A percentile compares a stretch with the other conserved stretches of the same genome.
These are phyloP conservation scores for Pythium brachiatum DNA, from an alignment of 352 stramenopile species.

Conservation along the genomic window DNA sequence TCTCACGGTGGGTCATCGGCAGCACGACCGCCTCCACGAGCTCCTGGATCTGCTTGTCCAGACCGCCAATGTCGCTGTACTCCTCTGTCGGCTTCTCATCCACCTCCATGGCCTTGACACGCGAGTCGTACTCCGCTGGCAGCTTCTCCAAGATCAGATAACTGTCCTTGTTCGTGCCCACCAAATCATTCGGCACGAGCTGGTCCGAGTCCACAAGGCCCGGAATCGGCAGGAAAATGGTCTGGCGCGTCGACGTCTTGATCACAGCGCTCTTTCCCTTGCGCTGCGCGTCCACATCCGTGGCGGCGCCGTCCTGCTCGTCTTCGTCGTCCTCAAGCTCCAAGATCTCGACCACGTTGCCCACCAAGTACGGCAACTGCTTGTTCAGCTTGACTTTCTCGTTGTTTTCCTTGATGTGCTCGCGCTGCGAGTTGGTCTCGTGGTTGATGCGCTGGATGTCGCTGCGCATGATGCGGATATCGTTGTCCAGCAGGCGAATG, in stretches of 20 bases:
- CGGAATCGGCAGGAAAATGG: constrained; percentile 98
- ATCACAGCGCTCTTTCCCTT: constrained; percentile 96
- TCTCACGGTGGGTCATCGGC: constrained; percentile 98
- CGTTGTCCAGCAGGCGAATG: constrained; percentile 96
- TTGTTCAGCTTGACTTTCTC: constrained; percentile 99
- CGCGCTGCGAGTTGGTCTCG: constrained; percentile 91
- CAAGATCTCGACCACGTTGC: constrained; percentile 96
- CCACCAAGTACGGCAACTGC: constrained; percentile 98
- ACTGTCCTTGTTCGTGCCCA: constrained; percentile 99
- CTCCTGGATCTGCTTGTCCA: constrained; percentile 99
- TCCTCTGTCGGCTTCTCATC: constrained; percentile 94
- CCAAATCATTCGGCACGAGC: constrained; percentile 96
- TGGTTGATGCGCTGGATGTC: constrained; percentile 97
- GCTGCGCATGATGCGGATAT: constrained; percentile 96
- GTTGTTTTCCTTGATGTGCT: constrained; percentile 98
- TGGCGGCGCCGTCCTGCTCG: constrained; percentile 92
- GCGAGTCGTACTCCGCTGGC: constrained; percentile 97
- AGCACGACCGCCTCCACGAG: constrained; percentile 98
- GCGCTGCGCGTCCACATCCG: constrained; percentile 90
- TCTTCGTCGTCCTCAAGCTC: constrained; percentile 90
- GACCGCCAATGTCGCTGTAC: constrained; percentile 95
- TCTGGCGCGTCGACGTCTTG: constrained; percentile 97
- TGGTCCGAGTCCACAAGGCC: constrained; percentile 95
- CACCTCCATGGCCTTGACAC: constrained; percentile 98
- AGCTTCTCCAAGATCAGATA: constrained; percentile 99